Base-by-base conservation (phyloP, 192 early-diverging fungal genomes). In the Linnemannia schmuckeri region DNA sequence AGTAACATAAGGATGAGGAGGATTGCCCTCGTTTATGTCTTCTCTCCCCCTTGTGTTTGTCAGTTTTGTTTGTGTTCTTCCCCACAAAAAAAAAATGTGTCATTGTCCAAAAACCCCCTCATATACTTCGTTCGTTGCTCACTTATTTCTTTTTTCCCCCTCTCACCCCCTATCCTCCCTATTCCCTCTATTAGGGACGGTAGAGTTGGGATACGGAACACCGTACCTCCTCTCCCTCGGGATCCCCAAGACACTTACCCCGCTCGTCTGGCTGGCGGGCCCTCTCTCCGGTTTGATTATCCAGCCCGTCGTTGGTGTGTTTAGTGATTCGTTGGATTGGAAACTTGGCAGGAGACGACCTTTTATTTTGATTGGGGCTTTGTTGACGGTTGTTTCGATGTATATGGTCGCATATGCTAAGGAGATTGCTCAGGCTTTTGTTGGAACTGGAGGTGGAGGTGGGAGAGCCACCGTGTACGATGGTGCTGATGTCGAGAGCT, bases 181-280 rank as follows among this genome's bases (percentile, higher is more conserved):
- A n/a, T 38, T 40, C 49, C n/a, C 30, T 49, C 40, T 15, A 18
- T 12, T 76, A 95, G 94, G 95, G 95, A 93, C 94, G 3, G 94
- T 96, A 0, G 95, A 96, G 77, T 84, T 92, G 41, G 95, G 93
- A 0, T 96, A 93, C 74, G 96, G 96, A 55, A 96, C 96, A 15
- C 94, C 95, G 37, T 94, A 94, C 75, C 83, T 97, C 54, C 74
- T 91, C 15, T 90, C 91, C 4, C 91, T 97, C 24, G 93, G 93
- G 18, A 81, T 97, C 42, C 87, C 94, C 9, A 90, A 92, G 70
- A 77, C 92, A 33, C 69, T 95, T 57, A 93, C 94, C 0, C 92
- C 95, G 0, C 81, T 96, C 10, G 96, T 97, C 17, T 97, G 96
- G 96, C 83, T 97, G 27, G 95, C 95, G 1, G 96, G 96, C 9